Conservation (phyloP, 2,329 filamentous ascomycete species). For the Ceratocystis diversiconidia region DNA sequence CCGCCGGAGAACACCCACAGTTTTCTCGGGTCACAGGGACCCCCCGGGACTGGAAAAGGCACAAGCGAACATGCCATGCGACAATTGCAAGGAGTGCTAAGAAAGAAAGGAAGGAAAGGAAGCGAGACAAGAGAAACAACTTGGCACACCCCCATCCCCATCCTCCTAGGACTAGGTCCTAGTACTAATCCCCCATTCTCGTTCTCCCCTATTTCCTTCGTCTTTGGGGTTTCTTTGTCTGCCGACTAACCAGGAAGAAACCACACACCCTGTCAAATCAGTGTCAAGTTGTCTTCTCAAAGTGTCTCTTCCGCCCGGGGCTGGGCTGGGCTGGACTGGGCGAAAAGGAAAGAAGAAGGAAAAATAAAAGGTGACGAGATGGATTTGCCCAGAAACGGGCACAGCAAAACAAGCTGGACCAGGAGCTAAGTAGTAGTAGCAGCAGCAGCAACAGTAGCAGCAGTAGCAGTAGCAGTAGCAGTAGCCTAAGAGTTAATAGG, state of each 20-base stretch:
- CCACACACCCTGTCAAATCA: slow-evolving; percentile 3
- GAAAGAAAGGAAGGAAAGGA: neutral
- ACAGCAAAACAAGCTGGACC: neutral
- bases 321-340: neutral
- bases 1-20: slow-evolving; percentile 3
- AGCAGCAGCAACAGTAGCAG: neutral
- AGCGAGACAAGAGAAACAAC: slow-evolving; percentile 6
- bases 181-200: neutral
- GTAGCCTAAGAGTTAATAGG: neutral
- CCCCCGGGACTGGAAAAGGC: slow-evolving; percentile 3
- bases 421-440: neutral
- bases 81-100: slow-evolving; percentile 2
- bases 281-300: neutral
- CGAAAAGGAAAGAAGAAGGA: neutral
- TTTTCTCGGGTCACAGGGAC: neutral
- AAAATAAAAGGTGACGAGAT: neutral
- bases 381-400: neutral
- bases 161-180: neutral
- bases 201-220: neutral
- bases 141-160: neutral
- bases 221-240: neutral
- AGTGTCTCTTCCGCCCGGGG: slow-evolving; percentile 2
- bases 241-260: neutral
- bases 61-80: slow-evolving; percentile 8
- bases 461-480: neutral